Conservation (phyloP, 305 asterid genomes). For the Fraxinus greggii region DNA sequence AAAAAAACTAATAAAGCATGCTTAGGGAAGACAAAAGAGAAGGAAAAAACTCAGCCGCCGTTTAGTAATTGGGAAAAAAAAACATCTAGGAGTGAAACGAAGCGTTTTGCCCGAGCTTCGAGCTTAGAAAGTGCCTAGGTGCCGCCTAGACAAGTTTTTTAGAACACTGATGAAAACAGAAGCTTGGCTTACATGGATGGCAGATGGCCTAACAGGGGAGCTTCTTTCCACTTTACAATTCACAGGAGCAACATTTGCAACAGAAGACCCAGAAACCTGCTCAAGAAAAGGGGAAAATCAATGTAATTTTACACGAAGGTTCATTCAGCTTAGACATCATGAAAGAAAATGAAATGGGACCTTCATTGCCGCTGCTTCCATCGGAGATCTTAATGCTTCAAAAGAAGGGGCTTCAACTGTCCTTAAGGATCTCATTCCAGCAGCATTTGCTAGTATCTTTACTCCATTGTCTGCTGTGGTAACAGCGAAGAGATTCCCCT, state of each 20-base stretch:
- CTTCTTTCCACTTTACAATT: conserved; percentile 87
- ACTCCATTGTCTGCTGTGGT: conserved; percentile 62
- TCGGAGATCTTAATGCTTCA: conserved; percentile 75
- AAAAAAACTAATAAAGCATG: too few relatives aligned
- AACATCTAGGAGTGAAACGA: too few relatives aligned
- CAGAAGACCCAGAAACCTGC: conserved; percentile 84
- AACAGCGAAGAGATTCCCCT: conserved; percentile 58
- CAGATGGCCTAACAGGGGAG: conserved; percentile 94
- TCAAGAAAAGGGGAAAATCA: conserved; percentile 17
- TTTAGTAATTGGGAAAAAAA: too few relatives aligned
- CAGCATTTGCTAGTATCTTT: conserved; percentile 51
- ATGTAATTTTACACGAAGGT: conserved; percentile 9
- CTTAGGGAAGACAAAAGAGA: too few relatives aligned
- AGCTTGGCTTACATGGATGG: conserved; percentile 65
- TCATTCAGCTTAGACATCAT: conserved; percentile 10
- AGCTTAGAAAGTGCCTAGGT: too few relatives aligned
- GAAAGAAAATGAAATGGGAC: conserved; percentile 30
- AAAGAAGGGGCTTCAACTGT: conserved; percentile 58
- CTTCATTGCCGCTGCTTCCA: conserved; percentile 81
- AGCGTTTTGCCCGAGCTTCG: too few relatives aligned
- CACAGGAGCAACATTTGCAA: conserved; percentile 72
- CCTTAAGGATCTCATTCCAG: conserved; percentile 73
- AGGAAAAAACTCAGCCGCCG: too few relatives aligned
- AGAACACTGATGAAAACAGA: not conserved
- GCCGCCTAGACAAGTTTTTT: too few relatives aligned